Evolutionary conservation across 768 basidiomycete species (phyloP).

Genomic region (Asterophora lycoperdoides): DNA sequence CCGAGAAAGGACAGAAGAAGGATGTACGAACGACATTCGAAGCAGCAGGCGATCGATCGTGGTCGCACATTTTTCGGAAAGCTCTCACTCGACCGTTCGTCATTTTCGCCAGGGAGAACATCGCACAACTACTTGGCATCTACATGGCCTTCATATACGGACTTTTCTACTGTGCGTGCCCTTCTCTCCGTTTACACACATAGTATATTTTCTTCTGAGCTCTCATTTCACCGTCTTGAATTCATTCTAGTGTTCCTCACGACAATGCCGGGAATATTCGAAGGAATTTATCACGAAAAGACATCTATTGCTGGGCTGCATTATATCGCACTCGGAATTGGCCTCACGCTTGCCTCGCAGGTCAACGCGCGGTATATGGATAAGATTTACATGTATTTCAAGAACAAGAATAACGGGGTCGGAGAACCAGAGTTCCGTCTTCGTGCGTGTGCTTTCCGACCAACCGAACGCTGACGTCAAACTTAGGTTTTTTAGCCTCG

Average conservation of each 20-base stretch:
- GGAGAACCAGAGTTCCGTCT: slow-evolving; percentile 49
- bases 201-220: background rate
- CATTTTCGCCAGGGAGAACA: slow-evolving; percentile 56
- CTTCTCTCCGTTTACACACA: background rate
- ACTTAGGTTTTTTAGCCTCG: slow-evolving; percentile 33
- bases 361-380: slow-evolving; percentile 56
- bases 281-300: slow-evolving; percentile 46
- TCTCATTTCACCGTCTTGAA: background rate
- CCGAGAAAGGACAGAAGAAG: slow-evolving; percentile 37
- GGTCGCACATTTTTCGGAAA: slow-evolving; percentile 45
- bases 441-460: slow-evolving; percentile 30
- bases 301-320: slow-evolving; percentile 60
- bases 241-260: slow-evolving; percentile 54
- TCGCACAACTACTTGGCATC: slow-evolving; percentile 60
- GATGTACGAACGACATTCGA: slow-evolving; percentile 49
- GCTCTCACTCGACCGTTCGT: slow-evolving; percentile 66
- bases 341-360: slow-evolving; percentile 49
- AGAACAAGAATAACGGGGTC: slow-evolving; percentile 42
- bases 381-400: slow-evolving; percentile 45
- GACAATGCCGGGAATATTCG: slow-evolving; percentile 58
- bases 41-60: slow-evolving; percentile 36
- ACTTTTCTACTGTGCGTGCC: slow-evolving; percentile 45
- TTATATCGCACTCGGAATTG: slow-evolving; percentile 69
- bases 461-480: too few species aligned
- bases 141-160: slow-evolving; percentile 75